Conservation (phyloP, 2,329 filamentous ascomycete genomes). For the Aspergillus udagawae region DNA sequence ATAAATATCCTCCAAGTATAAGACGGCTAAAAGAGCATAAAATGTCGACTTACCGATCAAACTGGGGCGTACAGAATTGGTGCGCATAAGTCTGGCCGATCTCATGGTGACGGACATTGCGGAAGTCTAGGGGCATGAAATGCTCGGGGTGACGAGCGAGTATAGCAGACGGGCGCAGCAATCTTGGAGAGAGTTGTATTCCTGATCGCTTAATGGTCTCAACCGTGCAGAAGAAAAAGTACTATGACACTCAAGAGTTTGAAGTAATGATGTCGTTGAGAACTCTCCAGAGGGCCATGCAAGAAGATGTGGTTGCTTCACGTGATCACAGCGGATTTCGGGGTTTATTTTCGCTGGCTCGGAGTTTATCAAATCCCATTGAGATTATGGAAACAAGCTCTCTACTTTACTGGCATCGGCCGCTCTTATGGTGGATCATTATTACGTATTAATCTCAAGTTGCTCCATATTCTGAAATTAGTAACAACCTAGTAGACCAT, state of each 20-base stretch:
- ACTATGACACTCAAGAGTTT: slow-evolving; percentile 2
- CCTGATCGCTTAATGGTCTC: not conserved
- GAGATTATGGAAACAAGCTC: slow-evolving; percentile 1
- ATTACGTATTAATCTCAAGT: not conserved
- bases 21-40: not conserved
- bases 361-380: slow-evolving; percentile 1
- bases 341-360: slow-evolving; percentile 9
- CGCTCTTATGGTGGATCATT: not conserved
- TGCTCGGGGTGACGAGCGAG: slow-evolving; percentile 23
- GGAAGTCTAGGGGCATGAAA: slow-evolving; percentile 24
- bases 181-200: not conserved
- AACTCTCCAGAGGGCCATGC: slow-evolving; percentile 8
- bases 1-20: not conserved
- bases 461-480: not conserved
- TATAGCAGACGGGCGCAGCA: slow-evolving; percentile 9
- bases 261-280: slow-evolving; percentile 10
- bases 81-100: slow-evolving; percentile 37
- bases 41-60: slow-evolving; percentile 23
- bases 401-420: not conserved
- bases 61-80: slow-evolving; percentile 26
- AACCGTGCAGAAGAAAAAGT: not conserved
- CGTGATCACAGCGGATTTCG: slow-evolving; percentile 12
- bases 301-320: slow-evolving; percentile 8
- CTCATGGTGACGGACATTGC: slow-evolving; percentile 38
- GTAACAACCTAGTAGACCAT: not conserved